Base-by-base conservation (phyloP, 116 monocot species). In the Thalassia testudinum region DNA sequence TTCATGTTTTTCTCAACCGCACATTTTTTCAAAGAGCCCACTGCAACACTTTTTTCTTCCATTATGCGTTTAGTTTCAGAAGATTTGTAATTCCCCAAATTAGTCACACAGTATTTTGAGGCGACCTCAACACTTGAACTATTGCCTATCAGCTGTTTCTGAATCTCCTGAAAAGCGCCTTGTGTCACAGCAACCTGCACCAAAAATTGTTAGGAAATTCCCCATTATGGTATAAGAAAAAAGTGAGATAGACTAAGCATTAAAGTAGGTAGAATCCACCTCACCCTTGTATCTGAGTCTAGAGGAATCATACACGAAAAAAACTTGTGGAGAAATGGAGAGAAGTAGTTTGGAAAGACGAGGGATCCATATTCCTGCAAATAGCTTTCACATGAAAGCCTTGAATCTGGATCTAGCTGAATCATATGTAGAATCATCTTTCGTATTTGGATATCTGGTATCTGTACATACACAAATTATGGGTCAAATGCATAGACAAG, bases 351-450 rank as follows among this genome's bases (percentile, higher is more conserved):
- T 12, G 97, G 97, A 59, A 97, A 97, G 34, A 82, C 65, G 65
- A 65, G 64, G 52, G 79, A 67, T 26, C 70, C 74, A 72, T 77
- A 97, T 64, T 58, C 78, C 61, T 88, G 79, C 70, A 97, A 72
- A 71, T 97, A 97, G 56, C 67, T 71, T 66, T 76, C 85, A 72
- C 82, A 88, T 26, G 97, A 85, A 37, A 81, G 57, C 63, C 97
- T 70, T 53, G 60, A 61, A 25, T 85, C 77, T 23, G 97, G 89
- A 64, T 97, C 89, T 70, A 97, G 72, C 62, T 97, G 97, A 66
- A 97, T 97, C 97, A 97, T 97, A 63, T 97, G 97, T 66, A 89
- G 82, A 70, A 97, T 89, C 89, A 97, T 89, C 54, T 75, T 77
- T 42, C 70, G 78, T 45, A 89, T 79, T 52, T 85, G 82, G 42